A percentile compares a stretch with the other conserved stretches of the same genome.
Conservation (phyloP, 1,139 yeast genomes). For the Lodderomyces orthopsilosis region DNA sequence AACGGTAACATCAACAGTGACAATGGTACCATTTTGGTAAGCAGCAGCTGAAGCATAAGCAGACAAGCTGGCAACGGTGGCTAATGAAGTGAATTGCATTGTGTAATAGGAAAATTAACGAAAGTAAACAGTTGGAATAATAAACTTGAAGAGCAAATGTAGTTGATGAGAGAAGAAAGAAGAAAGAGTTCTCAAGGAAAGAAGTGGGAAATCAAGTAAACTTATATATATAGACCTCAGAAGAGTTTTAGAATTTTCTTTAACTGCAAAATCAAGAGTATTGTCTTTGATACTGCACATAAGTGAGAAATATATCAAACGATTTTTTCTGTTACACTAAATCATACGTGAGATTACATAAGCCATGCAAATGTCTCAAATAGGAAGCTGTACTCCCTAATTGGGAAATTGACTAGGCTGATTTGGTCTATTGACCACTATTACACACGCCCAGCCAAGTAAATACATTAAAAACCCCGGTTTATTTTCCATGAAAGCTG, state of each 20-base stretch:
- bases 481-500: neutral
- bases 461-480: neutral
- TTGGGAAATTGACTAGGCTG: neutral
- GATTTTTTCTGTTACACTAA: neutral
- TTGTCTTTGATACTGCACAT: neutral
- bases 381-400: neutral
- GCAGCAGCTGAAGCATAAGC: conserved; percentile 32
- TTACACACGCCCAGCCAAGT: neutral
- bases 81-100: conserved; percentile 42
- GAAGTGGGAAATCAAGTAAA: neutral
- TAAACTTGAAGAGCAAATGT: neutral
- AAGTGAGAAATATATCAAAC: neutral
- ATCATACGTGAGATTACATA: neutral
- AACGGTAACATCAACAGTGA: conserved; percentile 35
- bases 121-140: conserved; percentile 6
- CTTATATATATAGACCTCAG: neutral
- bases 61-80: conserved; percentile 34
- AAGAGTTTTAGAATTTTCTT: neutral
- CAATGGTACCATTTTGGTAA: conserved; percentile 31
- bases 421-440: neutral
- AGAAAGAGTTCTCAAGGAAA: conserved; percentile 1
- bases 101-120: conserved; percentile 8
- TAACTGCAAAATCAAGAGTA: neutral
- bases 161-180: conserved; percentile 12
- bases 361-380: neutral